phyloP scores from a whole-genome alignment of 352 stramenopile genomes.

The Phytophthora pseudosyringae region DNA sequence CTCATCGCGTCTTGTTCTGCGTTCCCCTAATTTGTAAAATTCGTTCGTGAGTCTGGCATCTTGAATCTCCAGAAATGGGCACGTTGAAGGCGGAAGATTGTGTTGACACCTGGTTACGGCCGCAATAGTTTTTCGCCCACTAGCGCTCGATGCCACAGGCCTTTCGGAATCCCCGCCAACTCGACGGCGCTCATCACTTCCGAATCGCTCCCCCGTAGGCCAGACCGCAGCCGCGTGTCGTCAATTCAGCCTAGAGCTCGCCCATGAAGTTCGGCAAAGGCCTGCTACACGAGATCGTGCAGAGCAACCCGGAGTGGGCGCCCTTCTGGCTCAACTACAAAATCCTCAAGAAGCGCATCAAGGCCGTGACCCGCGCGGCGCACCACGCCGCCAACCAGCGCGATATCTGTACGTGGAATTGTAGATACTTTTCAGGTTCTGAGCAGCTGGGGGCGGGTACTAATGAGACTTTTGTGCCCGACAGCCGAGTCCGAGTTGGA shows the following conservation, averaged over 20 bases:
- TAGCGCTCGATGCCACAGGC: background rate
- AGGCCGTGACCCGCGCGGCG: constrained; percentile 60
- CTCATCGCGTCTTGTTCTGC: background rate
- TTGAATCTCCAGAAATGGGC: constrained; percentile 28
- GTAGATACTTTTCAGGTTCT: background rate
- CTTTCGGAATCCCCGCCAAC: constrained; percentile 8
- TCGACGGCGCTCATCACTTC: constrained; percentile 20
- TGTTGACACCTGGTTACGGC: constrained; percentile 17
- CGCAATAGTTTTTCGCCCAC: background rate
- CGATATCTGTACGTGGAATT: constrained; percentile 51
- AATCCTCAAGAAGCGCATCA: constrained; percentile 86
- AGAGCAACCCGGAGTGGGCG: constrained; percentile 84
- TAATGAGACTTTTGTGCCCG: background rate
- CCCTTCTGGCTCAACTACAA: constrained; percentile 91
- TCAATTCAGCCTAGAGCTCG: constrained; percentile 6
- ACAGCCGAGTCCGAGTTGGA: constrained; percentile 73
- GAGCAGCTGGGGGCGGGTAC: background rate
- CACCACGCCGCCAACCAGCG: constrained; percentile 44
- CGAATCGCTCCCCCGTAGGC: constrained; percentile 12
- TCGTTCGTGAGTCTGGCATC: background rate
- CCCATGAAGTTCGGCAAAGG: constrained; percentile 87
- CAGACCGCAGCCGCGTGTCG: background rate
- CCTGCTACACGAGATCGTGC: constrained; percentile 68
- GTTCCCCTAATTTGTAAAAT: background rate
- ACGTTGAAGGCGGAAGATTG: constrained; percentile 28